Percentiles rank a stretch among this genome's conserved stretches.
Evolutionary conservation across 2,329 filamentous ascomycete genomes (phyloP).

Genomic region (Exophiala dermatitidis): DNA sequence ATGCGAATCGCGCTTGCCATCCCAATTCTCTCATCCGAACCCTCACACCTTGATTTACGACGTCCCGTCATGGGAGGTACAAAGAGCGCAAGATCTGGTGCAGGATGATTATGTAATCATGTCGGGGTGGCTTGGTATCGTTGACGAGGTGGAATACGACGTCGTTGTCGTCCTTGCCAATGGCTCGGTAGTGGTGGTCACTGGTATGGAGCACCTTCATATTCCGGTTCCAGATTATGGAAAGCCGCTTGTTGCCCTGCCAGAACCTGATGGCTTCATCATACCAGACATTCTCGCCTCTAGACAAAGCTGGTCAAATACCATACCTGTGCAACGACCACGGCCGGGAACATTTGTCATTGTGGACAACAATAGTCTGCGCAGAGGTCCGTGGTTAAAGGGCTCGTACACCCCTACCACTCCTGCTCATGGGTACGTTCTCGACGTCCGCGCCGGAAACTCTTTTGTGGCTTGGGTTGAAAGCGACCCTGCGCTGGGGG

Average conservation of each 20-base stretch:
- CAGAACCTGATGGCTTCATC: constrained; percentile 14
- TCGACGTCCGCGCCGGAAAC: constrained; percentile 42
- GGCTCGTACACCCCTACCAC: constrained; percentile 46
- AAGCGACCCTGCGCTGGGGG: constrained; percentile 30
- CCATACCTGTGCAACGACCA: constrained; percentile 16
- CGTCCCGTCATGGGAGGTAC: constrained; percentile 42
- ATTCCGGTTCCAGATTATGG: constrained; percentile 30
- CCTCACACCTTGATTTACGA: constrained; percentile 32
- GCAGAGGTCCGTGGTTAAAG: constrained; percentile 47
- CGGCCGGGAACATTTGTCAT: constrained; percentile 40
- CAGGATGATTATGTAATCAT: constrained; percentile 50
- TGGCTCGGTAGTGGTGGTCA: constrained; percentile 48
- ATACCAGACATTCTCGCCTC: constrained; percentile 13
- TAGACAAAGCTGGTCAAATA: constrained; percentile 15
- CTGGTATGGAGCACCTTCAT: constrained; percentile 40
- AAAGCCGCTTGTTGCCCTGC: constrained; percentile 26
- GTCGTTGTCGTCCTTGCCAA: constrained; percentile 47
- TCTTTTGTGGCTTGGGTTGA: constrained; percentile 49
- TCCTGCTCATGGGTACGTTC: constrained; percentile 45
- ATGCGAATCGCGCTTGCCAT: constrained; percentile 11
- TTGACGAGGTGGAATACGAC: constrained; percentile 45
- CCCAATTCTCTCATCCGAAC: constrained; percentile 20
- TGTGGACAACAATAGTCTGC: constrained; percentile 47
- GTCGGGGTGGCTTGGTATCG: constrained; percentile 50
- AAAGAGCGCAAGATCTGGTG: constrained; percentile 39